Base-by-base conservation (phyloP, 495 filamentous ascomycete species). In the Apiosordaria backusii region DNA sequence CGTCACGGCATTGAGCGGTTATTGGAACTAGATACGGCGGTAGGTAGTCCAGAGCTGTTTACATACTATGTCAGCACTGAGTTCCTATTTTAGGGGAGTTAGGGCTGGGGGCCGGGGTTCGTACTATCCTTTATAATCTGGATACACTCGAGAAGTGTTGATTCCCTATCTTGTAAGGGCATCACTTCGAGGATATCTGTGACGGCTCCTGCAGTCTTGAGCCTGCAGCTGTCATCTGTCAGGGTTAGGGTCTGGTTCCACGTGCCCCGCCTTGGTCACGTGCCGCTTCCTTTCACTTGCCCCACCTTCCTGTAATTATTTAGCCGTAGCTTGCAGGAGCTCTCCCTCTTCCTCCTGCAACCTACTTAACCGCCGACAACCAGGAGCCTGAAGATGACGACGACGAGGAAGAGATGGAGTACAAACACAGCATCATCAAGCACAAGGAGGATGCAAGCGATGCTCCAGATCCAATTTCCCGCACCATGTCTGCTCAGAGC, bases 361-460 rank as follows among this genome's bases (percentile, higher is more conserved):
- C 27, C 27, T 29, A 29, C 27, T 29, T 29, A n/a, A n/a, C n/a
- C n/a, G 68, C 70, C 4, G 74, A 77, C 9, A 75, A 76, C 67
- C 75, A 72, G 58, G 65, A 52, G 69, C 72, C 22, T 67, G 59
- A 53, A 74, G 71, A 65, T 69, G 78, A 69, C 10, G 75, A 70
- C 50, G 69, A 74, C 45, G 79, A 81, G 2, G 76, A 80, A 18
- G 72, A 69, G 60, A 57, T 72, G 65, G 72, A 77, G 16, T 70
- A 70, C 21, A 76, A 78, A 26, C 57, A 9, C 0, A n/a, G n/a
- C n/a, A n/a, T n/a, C n/a, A 19, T 61, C 19, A 27, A 27, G 24
- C 10, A 7, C 19, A n/a, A 19, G 24, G n/a, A 35, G n/a, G 29
- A 13, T 19, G 3, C 59, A 13, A n/a, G 59, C 16, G 59, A 61